Percentiles rank a stretch among this genome's conserved stretches.
These are phyloP conservation scores for Tylopilus intermedius DNA, from an alignment of 768 basidiomycete species.

Conservation along the genomic window DNA sequence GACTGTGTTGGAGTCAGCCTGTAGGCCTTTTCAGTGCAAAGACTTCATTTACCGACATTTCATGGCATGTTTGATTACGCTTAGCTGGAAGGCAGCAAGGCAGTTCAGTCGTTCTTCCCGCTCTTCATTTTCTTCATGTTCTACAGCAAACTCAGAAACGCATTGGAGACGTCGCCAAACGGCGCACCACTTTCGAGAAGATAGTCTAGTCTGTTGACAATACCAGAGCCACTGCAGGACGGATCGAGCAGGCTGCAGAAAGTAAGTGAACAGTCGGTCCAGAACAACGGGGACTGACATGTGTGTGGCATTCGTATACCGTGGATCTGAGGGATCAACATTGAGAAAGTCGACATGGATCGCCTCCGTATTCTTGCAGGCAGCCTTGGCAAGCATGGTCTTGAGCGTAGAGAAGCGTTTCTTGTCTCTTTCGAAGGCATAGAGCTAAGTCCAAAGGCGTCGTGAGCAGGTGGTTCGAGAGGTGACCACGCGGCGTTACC, in stretches of 20 bases:
- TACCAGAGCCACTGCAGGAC: conserved; percentile 93
- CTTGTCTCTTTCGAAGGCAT: conserved; percentile 85
- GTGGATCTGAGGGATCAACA: conserved; percentile 59
- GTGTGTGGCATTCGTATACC: conserved; percentile 69
- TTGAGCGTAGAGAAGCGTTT: conserved; percentile 78
- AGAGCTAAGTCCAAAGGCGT: conserved; percentile 44
- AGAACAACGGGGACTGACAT: conserved; percentile 53
- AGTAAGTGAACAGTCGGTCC: background rate
- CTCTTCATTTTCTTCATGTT: conserved; percentile 51
- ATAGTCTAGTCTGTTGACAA: conserved; percentile 85
- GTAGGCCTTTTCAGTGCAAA: conserved; percentile 1
- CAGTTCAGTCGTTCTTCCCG: conserved; percentile 73
- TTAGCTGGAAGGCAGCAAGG: conserved; percentile 82
- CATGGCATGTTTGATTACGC: conserved; percentile 94
- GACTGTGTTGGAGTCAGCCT: conserved; percentile 43
- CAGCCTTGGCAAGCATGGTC: conserved; percentile 79
- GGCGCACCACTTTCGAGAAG: conserved; percentile 66
- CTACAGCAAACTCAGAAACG: conserved; percentile 29
- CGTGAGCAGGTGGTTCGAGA: background rate
- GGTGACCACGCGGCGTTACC: conserved; percentile 35
- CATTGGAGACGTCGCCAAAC: conserved; percentile 1
- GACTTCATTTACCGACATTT: conserved; percentile 54
- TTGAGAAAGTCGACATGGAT: conserved; percentile 81
- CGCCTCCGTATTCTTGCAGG: conserved; percentile 74
- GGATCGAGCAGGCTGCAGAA: conserved; percentile 78